Base-by-base conservation (phyloP, 306 rosid genomes). In the Pterocarpus santalinus region DNA sequence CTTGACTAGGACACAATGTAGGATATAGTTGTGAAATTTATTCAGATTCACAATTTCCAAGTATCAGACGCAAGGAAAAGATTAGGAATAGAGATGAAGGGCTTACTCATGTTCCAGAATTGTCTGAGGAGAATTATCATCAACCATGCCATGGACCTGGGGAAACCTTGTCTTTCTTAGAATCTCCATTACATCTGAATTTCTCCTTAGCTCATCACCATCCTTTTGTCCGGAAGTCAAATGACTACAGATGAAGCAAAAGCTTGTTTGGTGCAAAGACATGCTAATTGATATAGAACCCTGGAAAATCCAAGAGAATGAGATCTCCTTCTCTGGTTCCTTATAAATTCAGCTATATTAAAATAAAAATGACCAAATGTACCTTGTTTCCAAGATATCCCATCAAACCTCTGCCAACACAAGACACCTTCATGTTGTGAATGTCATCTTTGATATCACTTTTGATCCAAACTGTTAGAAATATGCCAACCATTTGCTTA, bases 331-430 rank as follows among this genome's bases (percentile, higher is more conserved):
- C 35, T 32, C 36, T 74, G 38, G 12, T 66, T 32, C 86, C 70
- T 47, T 30, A 73, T 38, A 61, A 75, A 56, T 63, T 68, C 52
- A 13, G 5, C 69, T 62, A 55, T 16, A 5, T 11, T 39, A 44
- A 79, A 79, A 83, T 11, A 60, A 78, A 76, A 51, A 51, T 60
- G 34, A 12, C 46, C 71, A 46, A 75, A 12, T 61, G 34, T 88
- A 94, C 97, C 97, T 94, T 94, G 82, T 94, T 94, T 86, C 98
- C 98, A 14, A 94, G 97, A 83, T 91, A 94, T 36, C 98, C 98
- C 98, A 94, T 94, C 78, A 94, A 87, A 70, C 98, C 98, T 84
- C 98, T 87, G 63, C 98, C 97, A 79, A 94, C 98, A 71, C 97
- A 94, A 77, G 98, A 94, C 65, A 94, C 97, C 84, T 89, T 89